Percentiles rank a stretch among this genome's conserved stretches.
Conservation (phyloP, 345 rosid genomes). For the Punica granatum region DNA sequence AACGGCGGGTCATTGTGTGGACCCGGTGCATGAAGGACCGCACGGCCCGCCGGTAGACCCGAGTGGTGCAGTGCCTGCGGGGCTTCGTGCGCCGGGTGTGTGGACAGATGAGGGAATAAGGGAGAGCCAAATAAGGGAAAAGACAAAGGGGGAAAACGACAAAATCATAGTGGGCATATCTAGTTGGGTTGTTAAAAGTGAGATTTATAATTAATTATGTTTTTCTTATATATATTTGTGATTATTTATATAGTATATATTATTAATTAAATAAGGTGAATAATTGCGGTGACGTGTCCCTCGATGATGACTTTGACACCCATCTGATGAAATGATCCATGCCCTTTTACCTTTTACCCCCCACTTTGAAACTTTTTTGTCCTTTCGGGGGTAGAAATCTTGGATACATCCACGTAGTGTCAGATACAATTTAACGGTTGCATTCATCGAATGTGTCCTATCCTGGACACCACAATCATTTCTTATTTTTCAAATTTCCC, state of each 20-base stretch:
- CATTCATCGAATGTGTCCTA: too few species aligned
- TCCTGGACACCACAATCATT: too few species aligned
- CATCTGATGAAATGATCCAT: neutral
- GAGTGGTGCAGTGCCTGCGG: neutral
- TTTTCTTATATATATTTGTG: too few species aligned
- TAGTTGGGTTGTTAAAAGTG: conserved; percentile 1
- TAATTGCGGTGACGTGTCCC: neutral
- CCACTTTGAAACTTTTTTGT: too few species aligned
- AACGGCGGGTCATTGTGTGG: neutral
- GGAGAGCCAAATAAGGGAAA: neutral
- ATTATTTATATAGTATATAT: too few species aligned
- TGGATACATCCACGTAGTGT: too few species aligned
- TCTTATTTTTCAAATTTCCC: too few species aligned
- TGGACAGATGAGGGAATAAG: too few species aligned
- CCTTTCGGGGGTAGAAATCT: too few species aligned
- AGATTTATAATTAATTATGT: neutral
- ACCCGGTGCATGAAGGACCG: neutral
- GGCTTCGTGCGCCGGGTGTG: neutral
- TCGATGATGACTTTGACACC: neutral
- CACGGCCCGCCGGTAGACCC: too few species aligned
- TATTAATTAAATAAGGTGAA: neutral
- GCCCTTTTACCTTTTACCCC: too few species aligned
- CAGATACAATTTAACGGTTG: too few species aligned
- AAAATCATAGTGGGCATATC: conserved; percentile 1
- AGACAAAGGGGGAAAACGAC: neutral